phyloP scores from a whole-genome alignment of 164 flowering plant genomes.

The Houttuynia cordata region DNA sequence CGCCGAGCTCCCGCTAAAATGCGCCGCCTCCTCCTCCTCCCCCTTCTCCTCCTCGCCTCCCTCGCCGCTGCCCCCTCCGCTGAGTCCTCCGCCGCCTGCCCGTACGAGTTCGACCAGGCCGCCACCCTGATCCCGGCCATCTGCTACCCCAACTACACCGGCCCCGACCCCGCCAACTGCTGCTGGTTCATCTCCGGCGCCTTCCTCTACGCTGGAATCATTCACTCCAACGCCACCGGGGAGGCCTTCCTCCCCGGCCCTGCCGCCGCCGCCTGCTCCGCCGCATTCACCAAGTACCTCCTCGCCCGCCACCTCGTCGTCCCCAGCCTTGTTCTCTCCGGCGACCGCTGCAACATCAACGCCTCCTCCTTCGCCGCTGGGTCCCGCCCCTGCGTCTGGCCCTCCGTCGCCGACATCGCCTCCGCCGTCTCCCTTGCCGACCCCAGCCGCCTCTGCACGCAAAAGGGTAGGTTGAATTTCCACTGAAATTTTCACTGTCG shows the following conservation, averaged over 20 bases:
- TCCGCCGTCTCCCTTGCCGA: conserved; percentile 5
- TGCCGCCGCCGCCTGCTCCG: conserved; percentile 8
- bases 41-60: neutral
- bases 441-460: conserved; percentile 1
- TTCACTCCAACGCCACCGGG: conserved; percentile 7
- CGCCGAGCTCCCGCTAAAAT: neutral
- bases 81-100: conserved; percentile 7
- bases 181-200: conserved; percentile 11
- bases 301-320: conserved; percentile 7
- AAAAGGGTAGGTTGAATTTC: neutral
- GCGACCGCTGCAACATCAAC: conserved; percentile 10
- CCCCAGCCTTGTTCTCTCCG: conserved; percentile 3
- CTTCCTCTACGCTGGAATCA: conserved; percentile 8
- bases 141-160: conserved; percentile 12
- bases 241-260: conserved; percentile 8
- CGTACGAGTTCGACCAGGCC: conserved; percentile 6
- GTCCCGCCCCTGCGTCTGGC: conserved; percentile 12
- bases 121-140: conserved; percentile 6
- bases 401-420: conserved; percentile 7
- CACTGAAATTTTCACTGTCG: too few species aligned
- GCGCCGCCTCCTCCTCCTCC: neutral
- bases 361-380: conserved; percentile 10
- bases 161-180: conserved; percentile 7
- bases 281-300: conserved; percentile 5
- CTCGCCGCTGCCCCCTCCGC: neutral